A percentile compares a stretch with the other conserved stretches of the same genome.
phyloP scores from a whole-genome alignment of 306 rosid genomes.

The Prunus davidiana region DNA sequence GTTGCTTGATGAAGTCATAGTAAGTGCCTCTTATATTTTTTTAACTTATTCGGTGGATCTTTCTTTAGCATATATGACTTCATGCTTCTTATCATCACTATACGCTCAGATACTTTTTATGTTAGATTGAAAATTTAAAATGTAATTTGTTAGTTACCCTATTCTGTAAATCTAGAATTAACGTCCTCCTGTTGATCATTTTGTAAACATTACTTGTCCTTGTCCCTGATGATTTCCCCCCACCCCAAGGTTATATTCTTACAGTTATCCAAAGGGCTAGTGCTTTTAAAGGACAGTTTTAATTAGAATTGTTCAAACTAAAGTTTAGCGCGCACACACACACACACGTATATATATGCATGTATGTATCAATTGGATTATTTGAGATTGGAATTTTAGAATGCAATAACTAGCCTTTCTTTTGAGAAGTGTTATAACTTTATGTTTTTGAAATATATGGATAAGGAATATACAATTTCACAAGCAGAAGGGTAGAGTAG shows the following conservation, averaged over 20 bases:
- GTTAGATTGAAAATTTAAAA: neutral
- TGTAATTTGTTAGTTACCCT: neutral
- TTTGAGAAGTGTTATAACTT: no score
- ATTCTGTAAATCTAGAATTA: neutral
- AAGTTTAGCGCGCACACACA: neutral
- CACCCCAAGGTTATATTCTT: neutral
- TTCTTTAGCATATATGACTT: slow-evolving; percentile 13
- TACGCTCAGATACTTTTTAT: neutral
- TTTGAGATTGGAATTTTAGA: neutral
- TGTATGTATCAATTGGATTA: neutral
- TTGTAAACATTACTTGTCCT: neutral
- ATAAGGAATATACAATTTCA: no score
- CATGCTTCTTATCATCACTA: slow-evolving; percentile 1
- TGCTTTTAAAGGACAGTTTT: neutral
- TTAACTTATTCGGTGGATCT: slow-evolving; percentile 13
- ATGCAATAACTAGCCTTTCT: no score
- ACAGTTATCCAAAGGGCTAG: neutral
- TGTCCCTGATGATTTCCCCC: neutral
- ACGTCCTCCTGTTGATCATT: neutral
- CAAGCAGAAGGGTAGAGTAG: no score
- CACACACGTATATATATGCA: neutral
- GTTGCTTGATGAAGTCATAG: slow-evolving; percentile 89
- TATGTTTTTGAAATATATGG: no score
- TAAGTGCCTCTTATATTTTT: slow-evolving; percentile 33
- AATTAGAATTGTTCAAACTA: neutral